phyloP scores from a whole-genome alignment of 257 asterid genomes.

The Solanum neorickii region DNA sequence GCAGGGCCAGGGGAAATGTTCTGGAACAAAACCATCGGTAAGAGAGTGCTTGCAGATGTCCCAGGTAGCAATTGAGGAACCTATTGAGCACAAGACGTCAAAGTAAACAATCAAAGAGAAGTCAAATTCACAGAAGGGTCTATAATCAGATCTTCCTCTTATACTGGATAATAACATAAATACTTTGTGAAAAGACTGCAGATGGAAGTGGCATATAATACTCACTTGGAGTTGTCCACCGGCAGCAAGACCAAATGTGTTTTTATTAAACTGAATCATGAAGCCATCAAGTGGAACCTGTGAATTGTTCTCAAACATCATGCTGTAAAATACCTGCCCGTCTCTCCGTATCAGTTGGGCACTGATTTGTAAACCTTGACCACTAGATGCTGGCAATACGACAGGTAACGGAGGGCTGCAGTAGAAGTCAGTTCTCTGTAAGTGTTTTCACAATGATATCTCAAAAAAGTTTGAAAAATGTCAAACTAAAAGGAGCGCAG shows the following conservation, averaged over 20 bases:
- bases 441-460: neutral
- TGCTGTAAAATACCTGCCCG: constrained; percentile 85
- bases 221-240: constrained; percentile 84
- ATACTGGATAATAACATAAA: neutral
- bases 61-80: constrained; percentile 81
- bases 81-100: constrained; percentile 26
- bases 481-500: neutral
- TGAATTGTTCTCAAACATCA: constrained; percentile 81
- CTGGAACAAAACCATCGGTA: constrained; percentile 91
- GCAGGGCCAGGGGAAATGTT: constrained; percentile 81
- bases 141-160: neutral
- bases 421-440: neutral
- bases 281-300: constrained; percentile 84
- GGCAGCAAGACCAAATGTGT: constrained; percentile 94
- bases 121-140: neutral
- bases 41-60: constrained; percentile 63
- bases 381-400: constrained; percentile 57
- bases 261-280: constrained; percentile 98
- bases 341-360: constrained; percentile 81
- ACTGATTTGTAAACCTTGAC: constrained; percentile 94
- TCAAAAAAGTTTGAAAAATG: constrained; percentile 2
- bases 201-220: neutral
- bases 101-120: neutral
- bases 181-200: neutral
- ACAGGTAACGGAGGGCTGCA: constrained; percentile 89